A percentile compares a stretch with the other conserved stretches of the same genome.
These are phyloP conservation scores for Ilyonectria destructans DNA, from an alignment of 2,329 filamentous ascomycete species.

Conservation along the genomic window DNA sequence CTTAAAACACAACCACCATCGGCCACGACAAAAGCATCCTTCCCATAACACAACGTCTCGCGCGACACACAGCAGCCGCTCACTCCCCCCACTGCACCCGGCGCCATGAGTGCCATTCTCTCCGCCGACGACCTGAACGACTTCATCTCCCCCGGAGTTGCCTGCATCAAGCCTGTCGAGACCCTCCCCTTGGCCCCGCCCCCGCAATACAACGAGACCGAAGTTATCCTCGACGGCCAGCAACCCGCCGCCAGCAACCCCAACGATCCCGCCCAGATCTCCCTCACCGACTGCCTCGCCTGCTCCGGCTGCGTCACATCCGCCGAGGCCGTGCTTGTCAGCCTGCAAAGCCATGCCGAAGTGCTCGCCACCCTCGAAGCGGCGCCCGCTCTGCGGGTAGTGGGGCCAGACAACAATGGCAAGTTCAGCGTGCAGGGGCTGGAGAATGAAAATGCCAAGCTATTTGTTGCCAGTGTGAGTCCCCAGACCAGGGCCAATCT, in stretches of 20 bases:
- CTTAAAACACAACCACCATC: conserved; percentile 1
- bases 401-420: conserved; percentile 53
- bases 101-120: conserved; percentile 93
- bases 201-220: conserved; percentile 71
- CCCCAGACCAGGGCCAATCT: conserved; percentile 92
- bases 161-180: conserved; percentile 98
- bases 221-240: conserved; percentile 95
- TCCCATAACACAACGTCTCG: neutral
- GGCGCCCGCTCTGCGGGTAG: conserved; percentile 65
- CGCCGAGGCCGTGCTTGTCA: conserved; percentile 96
- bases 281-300: conserved; percentile 95
- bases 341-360: conserved; percentile 93
- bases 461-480: conserved; percentile 94
- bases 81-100: conserved; percentile 23
- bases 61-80: conserved; percentile 15
- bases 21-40: conserved; percentile 29
- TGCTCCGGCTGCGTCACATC: conserved; percentile 98
- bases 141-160: conserved; percentile 97
- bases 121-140: conserved; percentile 98
- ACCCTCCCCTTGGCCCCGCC: conserved; percentile 78
- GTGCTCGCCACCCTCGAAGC: conserved; percentile 87
- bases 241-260: conserved; percentile 68
- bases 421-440: conserved; percentile 64
- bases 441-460: conserved; percentile 74
- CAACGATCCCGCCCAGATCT: conserved; percentile 88